phyloP scores from a whole-genome alignment of 208 protist species.

The Acanthamoeba healyi region DNA sequence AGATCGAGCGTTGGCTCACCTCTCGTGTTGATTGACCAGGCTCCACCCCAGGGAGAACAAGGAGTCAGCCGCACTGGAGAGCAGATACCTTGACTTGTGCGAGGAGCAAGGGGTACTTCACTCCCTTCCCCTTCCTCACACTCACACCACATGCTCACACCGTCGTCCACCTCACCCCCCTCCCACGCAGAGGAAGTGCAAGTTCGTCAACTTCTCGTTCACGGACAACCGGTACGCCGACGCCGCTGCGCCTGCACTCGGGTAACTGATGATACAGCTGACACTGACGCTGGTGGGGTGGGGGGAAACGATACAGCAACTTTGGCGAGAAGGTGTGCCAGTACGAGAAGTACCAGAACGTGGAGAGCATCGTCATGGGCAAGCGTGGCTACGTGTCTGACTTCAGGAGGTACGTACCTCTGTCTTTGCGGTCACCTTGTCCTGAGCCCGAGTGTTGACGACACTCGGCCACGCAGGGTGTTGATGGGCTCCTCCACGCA shows the following conservation, averaged over 20 bases:
- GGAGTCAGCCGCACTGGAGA: neutral
- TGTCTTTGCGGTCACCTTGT: too few species aligned
- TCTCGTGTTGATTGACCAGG: too few species aligned
- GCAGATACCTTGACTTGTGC: neutral
- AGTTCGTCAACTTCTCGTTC: neutral
- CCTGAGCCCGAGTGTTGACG: too few species aligned
- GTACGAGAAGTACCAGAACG: constrained; percentile 12
- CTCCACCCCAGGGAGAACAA: constrained; percentile 7
- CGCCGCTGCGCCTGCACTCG: too few species aligned
- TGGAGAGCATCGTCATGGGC: neutral
- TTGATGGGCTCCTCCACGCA: neutral
- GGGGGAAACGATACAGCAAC: neutral
- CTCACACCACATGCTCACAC: too few species aligned
- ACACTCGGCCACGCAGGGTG: neutral
- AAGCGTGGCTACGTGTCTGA: neutral
- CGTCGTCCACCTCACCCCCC: too few species aligned
- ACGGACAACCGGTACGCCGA: neutral
- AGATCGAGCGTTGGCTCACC: too few species aligned
- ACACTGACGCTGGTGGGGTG: too few species aligned
- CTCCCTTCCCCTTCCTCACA: too few species aligned
- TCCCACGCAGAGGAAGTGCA: constrained; percentile 22
- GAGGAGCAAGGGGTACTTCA: neutral
- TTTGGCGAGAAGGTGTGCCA: constrained; percentile 10
- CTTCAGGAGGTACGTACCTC: neutral
- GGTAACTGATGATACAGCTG: too few species aligned